Base-by-base conservation (phyloP, 352 stramenopile species). In the Phytophthora foliorum region DNA sequence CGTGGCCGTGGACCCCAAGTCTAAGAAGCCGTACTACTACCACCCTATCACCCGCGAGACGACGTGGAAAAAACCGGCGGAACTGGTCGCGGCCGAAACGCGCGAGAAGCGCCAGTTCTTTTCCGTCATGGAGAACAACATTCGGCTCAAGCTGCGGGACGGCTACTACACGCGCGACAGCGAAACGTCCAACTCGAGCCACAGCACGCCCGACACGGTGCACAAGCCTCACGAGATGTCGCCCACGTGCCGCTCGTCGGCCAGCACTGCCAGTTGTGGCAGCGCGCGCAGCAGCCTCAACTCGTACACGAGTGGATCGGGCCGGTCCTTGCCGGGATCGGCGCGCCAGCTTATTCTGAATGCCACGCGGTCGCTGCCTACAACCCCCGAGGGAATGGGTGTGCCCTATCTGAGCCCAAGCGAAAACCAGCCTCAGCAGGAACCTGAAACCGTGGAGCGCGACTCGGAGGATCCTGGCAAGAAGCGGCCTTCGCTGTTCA, bases 1-100 rank as follows among this genome's bases (percentile, higher is more conserved):
- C 58, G 84, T 96, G 38, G 88, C 88, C 6, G 32, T 94, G 1
- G 87, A 94, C 57, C 88, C 88, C 17, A 90, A 92, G 67, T 93
- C 87, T 19, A 94, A 97, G 61, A 88, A 92, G 25, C 92, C 90
- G n/a, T 99, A 99, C 86, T 99, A 99, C 70, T 99, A 99, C 78
- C 95, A 99, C 75, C 81, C 87, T 2, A 60, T 95, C 17, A 99
- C 97, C 1, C 85, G 97, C n/a, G 90, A 99, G 79, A 99, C 97
- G 34, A 97, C 97, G 59, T 99, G 97, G 97, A 98, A 97, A 53
- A 99, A 99, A 52, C 97, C 97, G 13, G 63, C 74, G 8, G 80
- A 88, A 52, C 66, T 94, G 9, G 67, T 93, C 6, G 80, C 90
- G 32, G 88, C 91, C 61, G 92, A 98, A 57, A 90, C 88, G 45